Evolutionary conservation across 352 stramenopile species (phyloP), one percentile per base, ranked within the genome.

Genomic region (Phytophthora pistaciae): DNA sequence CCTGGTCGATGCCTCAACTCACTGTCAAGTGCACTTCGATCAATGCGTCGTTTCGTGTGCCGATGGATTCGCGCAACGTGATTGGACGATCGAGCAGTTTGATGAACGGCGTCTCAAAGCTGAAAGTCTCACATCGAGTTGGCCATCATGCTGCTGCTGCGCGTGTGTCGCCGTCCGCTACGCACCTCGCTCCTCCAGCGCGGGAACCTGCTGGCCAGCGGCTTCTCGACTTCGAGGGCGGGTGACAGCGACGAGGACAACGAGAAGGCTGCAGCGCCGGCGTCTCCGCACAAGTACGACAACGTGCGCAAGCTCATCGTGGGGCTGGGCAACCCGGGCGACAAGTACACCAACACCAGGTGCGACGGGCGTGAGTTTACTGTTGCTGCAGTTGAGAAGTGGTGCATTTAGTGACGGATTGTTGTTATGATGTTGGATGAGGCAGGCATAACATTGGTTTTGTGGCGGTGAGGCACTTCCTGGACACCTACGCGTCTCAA

Each of bases 391-490:
- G 18, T 13, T 42, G 23, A 36, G 52, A 1, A n/a, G 18, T 11
- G 9, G 44, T 13, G 44, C 6, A 1, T 4, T 29, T 6, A 55
- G 29, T 36, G 29, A 36, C 29, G 29, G 29, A 36, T 36, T 36
- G 29, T 36, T 36, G 29, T 36, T n/a, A 8, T 62, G n/a, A 20
- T 27, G 20, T 18, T 23, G 38, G 57, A 16, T n/a, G 21, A 9
- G n/a, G 8, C 63, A 94, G 88, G 33, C 90, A 96, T 75, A 96
- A 96, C 58, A 87, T 96, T 71, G 90, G 90, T 3, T 92, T 73
- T 61, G 72, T 83, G 58, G 90, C 79, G 0, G 70, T 91, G 44
- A 68, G 48, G 48, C 84, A 96, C 56, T 95, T 95, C 65, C 48
- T 95, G 18, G 62, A 91, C 8, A 81, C 82, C 36, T 93, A 95